These are phyloP conservation scores for Penicillium sclerotigenum DNA, from an alignment of 2,329 filamentous ascomycete species.

Conservation along the genomic window DNA sequence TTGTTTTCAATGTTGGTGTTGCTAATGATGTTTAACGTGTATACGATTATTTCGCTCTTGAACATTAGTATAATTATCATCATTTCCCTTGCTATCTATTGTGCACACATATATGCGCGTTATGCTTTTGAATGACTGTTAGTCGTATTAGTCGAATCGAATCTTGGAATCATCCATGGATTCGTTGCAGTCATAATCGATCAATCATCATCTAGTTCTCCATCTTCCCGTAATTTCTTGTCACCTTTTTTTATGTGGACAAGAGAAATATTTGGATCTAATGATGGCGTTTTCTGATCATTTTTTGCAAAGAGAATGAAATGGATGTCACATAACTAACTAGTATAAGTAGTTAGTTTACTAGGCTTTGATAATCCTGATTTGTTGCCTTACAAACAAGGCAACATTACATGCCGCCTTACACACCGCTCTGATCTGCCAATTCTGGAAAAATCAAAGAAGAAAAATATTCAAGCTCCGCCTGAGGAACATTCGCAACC, in stretches of 20 bases:
- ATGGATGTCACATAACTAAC: too few species aligned
- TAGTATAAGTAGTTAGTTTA: too few species aligned
- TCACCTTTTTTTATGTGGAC: background rate
- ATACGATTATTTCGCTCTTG: slow-evolving; percentile 7
- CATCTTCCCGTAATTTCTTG: background rate
- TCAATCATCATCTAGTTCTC: too few species aligned
- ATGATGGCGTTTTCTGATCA: background rate
- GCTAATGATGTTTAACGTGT: slow-evolving; percentile 7
- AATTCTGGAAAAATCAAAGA: slow-evolving; percentile 24
- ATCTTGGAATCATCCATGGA: too few species aligned
- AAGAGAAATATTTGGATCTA: background rate
- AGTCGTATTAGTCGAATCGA: background rate
- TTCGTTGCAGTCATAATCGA: too few species aligned
- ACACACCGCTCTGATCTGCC: slow-evolving; percentile 32
- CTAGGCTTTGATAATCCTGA: too few species aligned
- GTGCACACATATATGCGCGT: background rate
- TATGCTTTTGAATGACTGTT: background rate
- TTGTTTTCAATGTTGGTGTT: background rate
- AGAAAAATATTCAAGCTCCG: slow-evolving; percentile 36
- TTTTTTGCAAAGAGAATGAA: background rate
- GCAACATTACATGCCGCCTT: slow-evolving; percentile 20
- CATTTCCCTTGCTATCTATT: background rate
- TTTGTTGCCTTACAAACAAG: slow-evolving; percentile 1
- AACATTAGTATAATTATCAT: background rate
- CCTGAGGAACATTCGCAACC: slow-evolving; percentile 12